phyloP scores from a whole-genome alignment of 495 filamentous ascomycete genomes.

The Staphylotrichum tortipilum region DNA sequence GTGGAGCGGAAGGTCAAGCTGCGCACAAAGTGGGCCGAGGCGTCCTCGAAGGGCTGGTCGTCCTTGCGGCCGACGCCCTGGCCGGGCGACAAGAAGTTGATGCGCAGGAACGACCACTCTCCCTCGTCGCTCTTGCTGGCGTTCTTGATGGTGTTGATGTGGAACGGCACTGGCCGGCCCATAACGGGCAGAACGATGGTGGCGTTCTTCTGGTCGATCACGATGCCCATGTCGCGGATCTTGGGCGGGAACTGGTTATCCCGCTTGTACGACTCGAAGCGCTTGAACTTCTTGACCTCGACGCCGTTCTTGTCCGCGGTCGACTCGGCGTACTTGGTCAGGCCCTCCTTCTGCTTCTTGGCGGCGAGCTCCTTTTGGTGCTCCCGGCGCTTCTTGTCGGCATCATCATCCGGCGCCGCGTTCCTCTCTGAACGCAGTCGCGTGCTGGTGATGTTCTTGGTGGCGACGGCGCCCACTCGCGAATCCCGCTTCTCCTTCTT shows the following conservation, averaged over 20 bases:
- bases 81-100: conserved; percentile 95
- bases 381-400: conserved; percentile 76
- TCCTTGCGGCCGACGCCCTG: conserved; percentile 98
- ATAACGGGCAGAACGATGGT: conserved; percentile 93
- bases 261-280: conserved; percentile 97
- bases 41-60: conserved; percentile 96
- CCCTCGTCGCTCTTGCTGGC: conserved; percentile 91
- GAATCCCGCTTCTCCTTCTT: conserved; percentile 78
- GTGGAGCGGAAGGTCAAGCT: conserved; percentile 90
- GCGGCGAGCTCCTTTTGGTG: conserved; percentile 85
- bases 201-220: conserved; percentile 81
- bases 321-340: conserved; percentile 70
- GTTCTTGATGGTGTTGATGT: conserved; percentile 99
- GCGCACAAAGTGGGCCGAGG: conserved; percentile 87
- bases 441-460: conserved; percentile 87
- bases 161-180: conserved; percentile 95
- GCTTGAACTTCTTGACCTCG: conserved; percentile 91
- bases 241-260: conserved; percentile 85
- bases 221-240: conserved; percentile 75
- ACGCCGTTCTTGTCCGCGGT: conserved; percentile 82
- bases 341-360: conserved; percentile 82
- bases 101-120: conserved; percentile 84
- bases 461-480: conserved; percentile 72
- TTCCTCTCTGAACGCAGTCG: conserved; percentile 85
- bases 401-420: conserved; percentile 78